Percentiles rank a stretch among this genome's conserved stretches.
Evolutionary conservation across 495 filamentous ascomycete genomes (phyloP).

Genomic region (Hypoxylon fuscum): DNA sequence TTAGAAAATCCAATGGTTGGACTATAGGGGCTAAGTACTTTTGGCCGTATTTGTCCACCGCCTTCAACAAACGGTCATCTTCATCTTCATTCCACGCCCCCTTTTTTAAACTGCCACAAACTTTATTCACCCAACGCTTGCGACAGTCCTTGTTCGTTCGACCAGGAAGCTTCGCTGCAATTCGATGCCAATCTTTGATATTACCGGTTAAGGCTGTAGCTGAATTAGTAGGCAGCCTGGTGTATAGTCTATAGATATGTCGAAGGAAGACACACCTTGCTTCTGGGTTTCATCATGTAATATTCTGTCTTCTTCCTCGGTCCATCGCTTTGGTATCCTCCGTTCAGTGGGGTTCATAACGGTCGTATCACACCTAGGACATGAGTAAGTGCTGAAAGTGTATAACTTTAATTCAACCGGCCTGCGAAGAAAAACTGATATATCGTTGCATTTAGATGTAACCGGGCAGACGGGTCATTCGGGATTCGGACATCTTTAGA

Average conservation of each 20-base stretch:
- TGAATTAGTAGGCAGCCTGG: not conserved
- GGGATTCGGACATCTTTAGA: no score
- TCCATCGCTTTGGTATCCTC: slow-evolving; percentile 46
- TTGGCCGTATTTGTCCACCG: slow-evolving; percentile 43
- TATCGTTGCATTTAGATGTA: no score
- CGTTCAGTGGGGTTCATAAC: slow-evolving; percentile 16
- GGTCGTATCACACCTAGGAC: not conserved
- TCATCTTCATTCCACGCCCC: slow-evolving; percentile 53
- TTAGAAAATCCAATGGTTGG: not conserved
- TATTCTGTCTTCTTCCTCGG: slow-evolving; percentile 44
- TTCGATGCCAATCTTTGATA: slow-evolving; percentile 45
- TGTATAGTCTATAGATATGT: not conserved
- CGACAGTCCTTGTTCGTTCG: slow-evolving; percentile 56
- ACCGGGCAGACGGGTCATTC: no score
- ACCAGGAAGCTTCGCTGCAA: slow-evolving; percentile 49
- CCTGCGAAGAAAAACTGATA: no score
- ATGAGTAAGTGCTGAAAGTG: no score
- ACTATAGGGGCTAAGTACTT: slow-evolving; percentile 22
- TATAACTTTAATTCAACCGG: no score
- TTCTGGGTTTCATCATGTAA: slow-evolving; percentile 43
- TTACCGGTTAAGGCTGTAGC: slow-evolving; percentile 5
- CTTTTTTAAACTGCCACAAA: slow-evolving; percentile 53
- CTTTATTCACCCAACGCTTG: slow-evolving; percentile 53
- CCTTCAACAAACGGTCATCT: slow-evolving; percentile 43
- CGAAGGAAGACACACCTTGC: slow-evolving; percentile 31